Evolutionary conservation across 345 rosid species (phyloP).

Genomic region (Salix suchowensis): DNA sequence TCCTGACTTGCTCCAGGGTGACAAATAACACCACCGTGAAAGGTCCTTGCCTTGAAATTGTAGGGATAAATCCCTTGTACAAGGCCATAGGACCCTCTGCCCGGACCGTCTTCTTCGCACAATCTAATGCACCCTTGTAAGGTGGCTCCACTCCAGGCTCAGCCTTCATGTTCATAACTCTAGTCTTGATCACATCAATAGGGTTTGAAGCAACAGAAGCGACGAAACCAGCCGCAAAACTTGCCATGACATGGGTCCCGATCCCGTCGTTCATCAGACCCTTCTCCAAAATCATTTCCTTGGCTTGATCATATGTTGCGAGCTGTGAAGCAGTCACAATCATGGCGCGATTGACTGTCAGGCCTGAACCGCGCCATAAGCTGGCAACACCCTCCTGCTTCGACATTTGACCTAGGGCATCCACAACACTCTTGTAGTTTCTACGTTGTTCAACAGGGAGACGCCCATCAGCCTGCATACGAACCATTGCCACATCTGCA

Average conservation of each 20-base stretch:
- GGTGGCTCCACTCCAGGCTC: slow-evolving; percentile 16
- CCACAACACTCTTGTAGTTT: slow-evolving; percentile 15
- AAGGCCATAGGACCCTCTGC: slow-evolving; percentile 10
- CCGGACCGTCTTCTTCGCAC: slow-evolving; percentile 14
- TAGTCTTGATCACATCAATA: slow-evolving; percentile 21
- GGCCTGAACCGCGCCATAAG: slow-evolving; percentile 9
- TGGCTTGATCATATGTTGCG: slow-evolving; percentile 12
- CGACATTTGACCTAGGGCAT: slow-evolving; percentile 16
- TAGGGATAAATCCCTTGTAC: slow-evolving; percentile 19
- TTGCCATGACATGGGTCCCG: slow-evolving; percentile 12
- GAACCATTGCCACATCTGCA: slow-evolving; percentile 15
- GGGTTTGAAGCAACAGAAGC: slow-evolving; percentile 21
- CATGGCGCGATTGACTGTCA: slow-evolving; percentile 12
- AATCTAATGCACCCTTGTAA: slow-evolving; percentile 17
- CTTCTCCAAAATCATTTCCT: slow-evolving; percentile 12
- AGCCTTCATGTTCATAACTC: slow-evolving; percentile 20
- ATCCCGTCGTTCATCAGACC: slow-evolving; percentile 17
- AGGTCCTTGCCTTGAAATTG: slow-evolving; percentile 23
- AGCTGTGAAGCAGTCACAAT: slow-evolving; percentile 18
- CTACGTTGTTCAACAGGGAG: slow-evolving; percentile 11
- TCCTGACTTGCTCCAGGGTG: slow-evolving; percentile 17
- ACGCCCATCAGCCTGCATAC: slow-evolving; percentile 21
- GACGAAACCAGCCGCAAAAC: slow-evolving; percentile 13
- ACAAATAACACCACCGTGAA: slow-evolving; percentile 19
- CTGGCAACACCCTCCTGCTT: slow-evolving; percentile 14